Evolutionary conservation across 169 alveolate species (phyloP).

Genomic region (Haemoproteus tartakovskyi): DNA sequence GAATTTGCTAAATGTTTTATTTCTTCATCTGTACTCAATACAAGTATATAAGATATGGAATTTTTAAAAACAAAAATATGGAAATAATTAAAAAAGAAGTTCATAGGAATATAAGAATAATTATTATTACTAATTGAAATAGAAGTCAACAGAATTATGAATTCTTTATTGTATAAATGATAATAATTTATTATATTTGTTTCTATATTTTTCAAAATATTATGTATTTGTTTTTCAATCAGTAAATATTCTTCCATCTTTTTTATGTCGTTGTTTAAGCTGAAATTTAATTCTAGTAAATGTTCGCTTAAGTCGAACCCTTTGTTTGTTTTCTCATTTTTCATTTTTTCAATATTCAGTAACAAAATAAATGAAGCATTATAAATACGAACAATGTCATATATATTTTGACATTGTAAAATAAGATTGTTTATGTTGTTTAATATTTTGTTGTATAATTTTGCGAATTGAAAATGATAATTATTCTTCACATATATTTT

Average conservation of each 20-base stretch:
- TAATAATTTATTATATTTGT: conserved; percentile 33
- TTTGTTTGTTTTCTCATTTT: conserved; percentile 1
- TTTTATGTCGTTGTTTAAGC: no score
- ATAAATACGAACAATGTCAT: conserved; percentile 56
- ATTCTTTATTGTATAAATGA: conserved; percentile 34
- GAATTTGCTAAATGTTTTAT: conserved; percentile 20
- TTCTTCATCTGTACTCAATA: conserved; percentile 52
- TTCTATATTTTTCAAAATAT: conserved; percentile 26
- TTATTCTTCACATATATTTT: not conserved
- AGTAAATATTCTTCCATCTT: no score
- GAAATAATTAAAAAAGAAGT: conserved; percentile 47
- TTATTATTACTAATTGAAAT: conserved; percentile 51
- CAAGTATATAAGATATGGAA: conserved; percentile 12
- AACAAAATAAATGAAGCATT: conserved; percentile 39
- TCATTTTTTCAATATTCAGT: conserved; percentile 21
- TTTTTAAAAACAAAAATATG: conserved; percentile 19
- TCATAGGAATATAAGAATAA: conserved; percentile 30
- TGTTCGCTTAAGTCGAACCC: no score
- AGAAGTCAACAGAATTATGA: conserved; percentile 31
- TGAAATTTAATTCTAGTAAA: no score
- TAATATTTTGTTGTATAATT: conserved; percentile 33
- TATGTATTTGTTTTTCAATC: conserved; percentile 5
- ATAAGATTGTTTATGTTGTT: conserved; percentile 30
- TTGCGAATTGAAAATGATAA: not conserved
- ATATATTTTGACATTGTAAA: conserved; percentile 30